Conservation (phyloP, 2,329 filamentous ascomycete species). For the Purpureocillium takamizusanense region DNA sequence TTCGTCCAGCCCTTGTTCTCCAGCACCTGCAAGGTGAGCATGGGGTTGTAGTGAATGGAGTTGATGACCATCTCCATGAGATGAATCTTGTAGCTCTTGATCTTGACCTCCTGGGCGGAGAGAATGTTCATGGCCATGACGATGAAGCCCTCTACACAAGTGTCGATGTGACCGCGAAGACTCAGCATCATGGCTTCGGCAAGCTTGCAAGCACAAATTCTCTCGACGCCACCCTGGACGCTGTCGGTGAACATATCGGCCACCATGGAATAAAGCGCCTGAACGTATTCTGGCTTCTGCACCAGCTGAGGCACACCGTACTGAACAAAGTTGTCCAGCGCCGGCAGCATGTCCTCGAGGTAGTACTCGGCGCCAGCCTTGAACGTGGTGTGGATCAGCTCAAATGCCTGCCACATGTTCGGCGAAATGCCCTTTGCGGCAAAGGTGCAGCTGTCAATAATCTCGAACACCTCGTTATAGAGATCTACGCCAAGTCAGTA, state of each 20-base stretch:
- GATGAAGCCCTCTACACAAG: conserved; percentile 82
- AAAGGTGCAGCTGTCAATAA: conserved; percentile 98
- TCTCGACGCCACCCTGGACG: conserved; percentile 86
- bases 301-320: conserved; percentile 76
- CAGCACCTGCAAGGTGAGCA: conserved; percentile 75
- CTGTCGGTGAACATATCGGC: conserved; percentile 88
- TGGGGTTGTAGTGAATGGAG: conserved; percentile 92
- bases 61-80: conserved; percentile 99
- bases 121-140: conserved; percentile 81
- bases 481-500: conserved; percentile 49
- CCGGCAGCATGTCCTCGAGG: conserved; percentile 96
- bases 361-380: conserved; percentile 96
- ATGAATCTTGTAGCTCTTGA: conserved; percentile 91
- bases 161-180: conserved; percentile 78
- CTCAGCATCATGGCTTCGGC: conserved; percentile 97
- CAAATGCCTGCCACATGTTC: conserved; percentile 98
- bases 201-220: conserved; percentile 95
- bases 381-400: conserved; percentile 93
- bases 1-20: conserved; percentile 93
- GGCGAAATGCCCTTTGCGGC: conserved; percentile 90
- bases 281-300: conserved; percentile 77
- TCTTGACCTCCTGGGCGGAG: conserved; percentile 64
- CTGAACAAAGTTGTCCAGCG: conserved; percentile 94
- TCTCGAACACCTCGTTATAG: conserved; percentile 98
- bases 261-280: conserved; percentile 88